Base-by-base conservation (phyloP, 2,329 filamentous ascomycete species). In the Colletotrichum truncatum region DNA sequence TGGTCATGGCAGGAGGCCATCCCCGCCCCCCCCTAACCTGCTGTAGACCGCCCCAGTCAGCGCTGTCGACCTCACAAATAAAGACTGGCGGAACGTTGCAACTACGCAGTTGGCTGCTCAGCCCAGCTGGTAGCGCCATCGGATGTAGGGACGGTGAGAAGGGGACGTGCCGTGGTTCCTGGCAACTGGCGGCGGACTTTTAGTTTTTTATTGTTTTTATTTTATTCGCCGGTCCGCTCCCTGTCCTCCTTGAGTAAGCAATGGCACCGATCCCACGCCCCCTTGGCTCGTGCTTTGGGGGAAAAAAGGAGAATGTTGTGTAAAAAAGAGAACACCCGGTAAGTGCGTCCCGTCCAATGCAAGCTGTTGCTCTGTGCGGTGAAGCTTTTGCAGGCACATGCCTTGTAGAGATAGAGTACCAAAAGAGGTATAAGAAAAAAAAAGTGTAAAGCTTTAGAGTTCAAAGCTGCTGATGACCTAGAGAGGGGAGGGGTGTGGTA, bases 351-450 rank as follows among this genome's bases (percentile, higher is more conserved):
- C 28, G n/a, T 46, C 34, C 34, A 16, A 54, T 53, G 46, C 54
- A 58, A 64, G 23, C 61, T 9, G 45, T 26, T 64, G 61, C 43
- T 39, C 60, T 57, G 60, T 63, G 60, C 43, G 55, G 38, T 32
- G n/a, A n/a, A 12, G n/a, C 25, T 41, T 39, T 57, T 57, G 28
- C 39, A 30, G 41, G 54, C 23, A 21, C 53, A 46, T 45, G 26
- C 39, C 28, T n/a, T n/a, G n/a, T n/a, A n/a, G n/a, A n/a, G n/a
- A n/a, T n/a, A n/a, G n/a, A n/a, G n/a, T n/a, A n/a, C n/a, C n/a
- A n/a, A n/a, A n/a, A n/a, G n/a, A 28, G 38, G 39, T 16, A 12
- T 38, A 28, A 45, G 34, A 39, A n/a, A n/a, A 49, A 18, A 26
- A 4, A 11, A 21, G 16, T 16, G 30, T 49, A n/a, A 49, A 32